Conservation (phyloP, 148 eudicot genomes). For the Oxyria digyna region DNA sequence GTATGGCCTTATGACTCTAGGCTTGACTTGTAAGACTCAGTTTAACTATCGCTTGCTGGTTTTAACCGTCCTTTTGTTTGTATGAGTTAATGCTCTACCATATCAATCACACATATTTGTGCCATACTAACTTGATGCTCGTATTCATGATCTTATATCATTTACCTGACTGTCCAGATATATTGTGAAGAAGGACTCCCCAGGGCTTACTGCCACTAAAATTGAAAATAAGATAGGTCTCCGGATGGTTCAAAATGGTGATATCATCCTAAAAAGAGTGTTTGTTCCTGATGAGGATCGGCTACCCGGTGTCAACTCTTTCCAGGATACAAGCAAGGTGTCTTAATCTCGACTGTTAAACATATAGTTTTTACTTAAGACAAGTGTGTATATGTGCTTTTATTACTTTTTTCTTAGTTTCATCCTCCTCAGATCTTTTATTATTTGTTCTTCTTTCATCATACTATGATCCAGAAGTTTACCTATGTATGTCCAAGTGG, state of each 20-base stretch:
- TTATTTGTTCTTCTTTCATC: background rate
- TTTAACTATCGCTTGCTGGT: background rate
- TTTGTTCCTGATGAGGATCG: constrained; percentile 85
- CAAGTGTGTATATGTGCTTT: background rate
- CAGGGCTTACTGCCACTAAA: constrained; percentile 78
- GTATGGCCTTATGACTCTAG: background rate
- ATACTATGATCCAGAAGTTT: background rate
- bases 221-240: constrained; percentile 82
- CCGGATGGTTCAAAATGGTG: constrained; percentile 92
- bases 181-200: constrained; percentile 63
- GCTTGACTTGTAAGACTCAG: background rate
- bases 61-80: background rate
- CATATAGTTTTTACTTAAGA: background rate
- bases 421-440: background rate
- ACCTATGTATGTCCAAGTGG: background rate
- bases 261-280: constrained; percentile 56
- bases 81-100: background rate
- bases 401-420: background rate
- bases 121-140: background rate
- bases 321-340: constrained; percentile 90
- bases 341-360: background rate
- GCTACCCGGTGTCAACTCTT: constrained; percentile 80
- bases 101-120: background rate
- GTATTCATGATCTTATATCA: background rate
- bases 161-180: constrained; percentile 28